Evolutionary conservation across 192 early-diverging fungal species (phyloP), one percentile per base, ranked within the genome.

Genomic region (Gryganskiella cystojenkinii): DNA sequence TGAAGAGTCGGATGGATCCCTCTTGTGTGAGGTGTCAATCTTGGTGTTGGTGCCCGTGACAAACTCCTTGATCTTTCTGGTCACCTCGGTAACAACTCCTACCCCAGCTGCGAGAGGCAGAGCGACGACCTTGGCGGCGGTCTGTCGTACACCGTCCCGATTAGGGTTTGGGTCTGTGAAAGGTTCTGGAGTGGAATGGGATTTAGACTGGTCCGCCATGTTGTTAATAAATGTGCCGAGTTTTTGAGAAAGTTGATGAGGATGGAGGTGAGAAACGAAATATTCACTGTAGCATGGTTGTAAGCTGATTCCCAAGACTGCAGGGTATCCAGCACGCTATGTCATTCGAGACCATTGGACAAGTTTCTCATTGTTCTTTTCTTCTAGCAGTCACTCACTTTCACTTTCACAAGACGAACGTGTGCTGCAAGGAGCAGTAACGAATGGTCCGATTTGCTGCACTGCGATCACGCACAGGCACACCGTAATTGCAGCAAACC

Each of bases 161-260:
- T 61, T n/a, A 15, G 67, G 67, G 14, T 78, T 68, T 33, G 74
- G 74, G 40, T 78, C 67, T 19, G 74, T 78, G 67, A 78, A 78
- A 20, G 74, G 74, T 1, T 78, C 74, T 46, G 74, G 7, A 13
- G 74, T 78, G 42, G 66, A 61, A 8, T 52, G 58, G 14, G 45
- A 22, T 20, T 34, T 44, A 3, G 27, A 30, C 13, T 62, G 40
- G 42, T 70, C 61, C 19, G 61, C 58, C 59, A 56, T 56, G 2
- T 8, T 55, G 11, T 15, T 14, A 8, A 42, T 27, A 17, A 20
- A 25, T n/a, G 31, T n/a, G 7, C 15, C 30, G 60, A 11, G 44
- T 50, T 15, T 0, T 13, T 15, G 42, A 3, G 24, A 17, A 44
- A n/a, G 27, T 33, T 33, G 43, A 27, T 51, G 46, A 34, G 46